A percentile compares a stretch with the other conserved stretches of the same genome.
phyloP scores from a whole-genome alignment of 2,329 filamentous ascomycete species.

The Cryphonectria radicalis region DNA sequence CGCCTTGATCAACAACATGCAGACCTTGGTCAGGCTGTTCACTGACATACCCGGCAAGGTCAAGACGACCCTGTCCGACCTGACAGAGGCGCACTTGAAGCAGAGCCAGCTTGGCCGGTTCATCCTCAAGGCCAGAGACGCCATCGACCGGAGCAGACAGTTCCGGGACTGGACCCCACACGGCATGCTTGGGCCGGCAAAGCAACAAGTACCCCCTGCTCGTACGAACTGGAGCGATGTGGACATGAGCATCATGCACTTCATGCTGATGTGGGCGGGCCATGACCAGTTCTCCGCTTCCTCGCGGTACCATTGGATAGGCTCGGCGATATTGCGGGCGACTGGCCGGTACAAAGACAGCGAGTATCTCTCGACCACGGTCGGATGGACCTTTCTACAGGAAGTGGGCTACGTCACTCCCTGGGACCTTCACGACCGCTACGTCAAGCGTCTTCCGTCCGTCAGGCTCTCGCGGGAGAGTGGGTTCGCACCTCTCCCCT shows the following conservation, averaged over 20 bases:
- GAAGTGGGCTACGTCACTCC: conserved; percentile 74
- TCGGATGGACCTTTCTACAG: conserved; percentile 71
- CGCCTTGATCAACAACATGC: conserved; percentile 53
- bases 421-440: conserved; percentile 70
- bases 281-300: conserved; percentile 56
- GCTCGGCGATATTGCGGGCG: conserved; percentile 66
- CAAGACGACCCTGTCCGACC: conserved; percentile 32
- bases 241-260: conserved; percentile 64
- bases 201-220: conserved; percentile 25
- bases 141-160: conserved; percentile 57
- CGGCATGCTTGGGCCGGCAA: conserved; percentile 52
- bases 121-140: conserved; percentile 50
- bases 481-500: conserved; percentile 45
- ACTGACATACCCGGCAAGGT: conserved; percentile 44
- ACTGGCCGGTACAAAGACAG: conserved; percentile 61
- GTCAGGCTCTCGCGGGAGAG: conserved; percentile 48
- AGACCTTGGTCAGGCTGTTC: conserved; percentile 57
- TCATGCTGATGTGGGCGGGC: conserved; percentile 71
- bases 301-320: conserved; percentile 63
- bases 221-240: conserved; percentile 47
- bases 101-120: conserved; percentile 48
- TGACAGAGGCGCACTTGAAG: conserved; percentile 29
- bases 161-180: conserved; percentile 53
- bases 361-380: conserved; percentile 48
- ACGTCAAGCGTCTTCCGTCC: conserved; percentile 59